Conservation (phyloP, 768 basidiomycete species). For the Xerocomus potaroensis region DNA sequence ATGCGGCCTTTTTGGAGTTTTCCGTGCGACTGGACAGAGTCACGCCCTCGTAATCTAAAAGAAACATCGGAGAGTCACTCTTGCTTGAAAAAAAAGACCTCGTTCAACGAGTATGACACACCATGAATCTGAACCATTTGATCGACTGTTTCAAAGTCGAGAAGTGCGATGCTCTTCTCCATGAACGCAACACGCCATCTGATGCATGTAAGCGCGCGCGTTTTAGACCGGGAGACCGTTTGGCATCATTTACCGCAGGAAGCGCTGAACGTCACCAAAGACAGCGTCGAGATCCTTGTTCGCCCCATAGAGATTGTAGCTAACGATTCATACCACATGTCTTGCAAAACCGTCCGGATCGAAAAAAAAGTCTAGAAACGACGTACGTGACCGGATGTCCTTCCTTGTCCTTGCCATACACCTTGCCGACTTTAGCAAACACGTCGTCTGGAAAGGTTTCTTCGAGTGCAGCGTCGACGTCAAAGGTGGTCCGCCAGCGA, state of each 20-base stretch:
- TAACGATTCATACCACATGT: slow-evolving; percentile 25
- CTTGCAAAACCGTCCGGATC: too few species aligned
- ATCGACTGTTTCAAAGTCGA: slow-evolving; percentile 73
- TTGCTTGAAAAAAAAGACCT: neutral
- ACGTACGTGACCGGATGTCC: slow-evolving; percentile 66
- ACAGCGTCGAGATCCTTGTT: slow-evolving; percentile 60
- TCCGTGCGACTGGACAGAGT: slow-evolving; percentile 60
- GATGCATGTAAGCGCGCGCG: slow-evolving; percentile 4
- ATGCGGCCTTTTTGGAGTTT: slow-evolving; percentile 73
- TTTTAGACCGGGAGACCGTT: neutral
- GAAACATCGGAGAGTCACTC: neutral
- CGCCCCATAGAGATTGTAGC: slow-evolving; percentile 79
- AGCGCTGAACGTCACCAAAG: slow-evolving; percentile 73
- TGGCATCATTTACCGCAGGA: slow-evolving; percentile 53
- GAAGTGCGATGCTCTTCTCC: slow-evolving; percentile 56
- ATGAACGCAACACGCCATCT: slow-evolving; percentile 81
- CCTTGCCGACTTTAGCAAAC: slow-evolving; percentile 59
- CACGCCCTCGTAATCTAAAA: slow-evolving; percentile 72
- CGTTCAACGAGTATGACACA: slow-evolving; percentile 18
- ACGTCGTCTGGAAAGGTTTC: slow-evolving; percentile 61
- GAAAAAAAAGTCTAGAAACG: too few species aligned
- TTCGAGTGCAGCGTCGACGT: slow-evolving; percentile 53
- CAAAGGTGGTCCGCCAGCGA: slow-evolving; percentile 66
- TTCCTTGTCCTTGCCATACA: slow-evolving; percentile 67
- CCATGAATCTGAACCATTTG: slow-evolving; percentile 74